Base-by-base conservation (phyloP, 805 yeast species). In the Candida pseudofarinosa region DNA sequence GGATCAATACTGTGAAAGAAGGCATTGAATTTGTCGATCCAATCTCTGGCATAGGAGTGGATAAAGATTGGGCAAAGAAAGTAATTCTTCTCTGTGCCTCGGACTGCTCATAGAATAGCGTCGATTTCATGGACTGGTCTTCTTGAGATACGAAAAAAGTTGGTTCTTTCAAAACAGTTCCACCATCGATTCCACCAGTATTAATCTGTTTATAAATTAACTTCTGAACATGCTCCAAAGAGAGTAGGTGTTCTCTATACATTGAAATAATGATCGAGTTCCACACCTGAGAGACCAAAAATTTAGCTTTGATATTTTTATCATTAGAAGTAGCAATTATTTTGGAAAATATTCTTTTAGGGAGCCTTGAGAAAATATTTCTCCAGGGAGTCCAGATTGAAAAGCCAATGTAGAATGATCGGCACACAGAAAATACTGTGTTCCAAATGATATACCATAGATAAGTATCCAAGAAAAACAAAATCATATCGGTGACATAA, bases 331-430 rank as follows among this genome's bases (percentile, higher is more conserved):
- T 70, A 2, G 76, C 74, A 10, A 88, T 62, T 2, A 88, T 69
- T 52, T 88, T 87, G 8, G 91, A 77, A 50, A 74, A 76, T 3
- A 88, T 84, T 50, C 95, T 71, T 52, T 82, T 81, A 1, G 96
- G 95, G 20, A 88, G 63, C 39, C 89, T 68, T 3, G 88, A 76
- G 56, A 83, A 87, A 23, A 84, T 77, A 53, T 85, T 86, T 58
- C 86, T 77, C 95, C 95, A 87, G 0, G 96, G 96, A 1, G 93
- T 85, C 84, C 91, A 83, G 8, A 87, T 80, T 0, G 95, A 85
- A 4, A 85, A 81, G 1, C 96, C 96, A 47, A 82, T 71, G 34
- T 83, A 79, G 49, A 83, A 73, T 0, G 93, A 83, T 4, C 86
- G 67, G 42, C 81, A 73, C 4, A 86, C 83, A 0, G 95, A 86